Evolutionary conservation across 192 early-diverging fungal genomes (phyloP).

Genomic region (Mortierella claussenii): DNA sequence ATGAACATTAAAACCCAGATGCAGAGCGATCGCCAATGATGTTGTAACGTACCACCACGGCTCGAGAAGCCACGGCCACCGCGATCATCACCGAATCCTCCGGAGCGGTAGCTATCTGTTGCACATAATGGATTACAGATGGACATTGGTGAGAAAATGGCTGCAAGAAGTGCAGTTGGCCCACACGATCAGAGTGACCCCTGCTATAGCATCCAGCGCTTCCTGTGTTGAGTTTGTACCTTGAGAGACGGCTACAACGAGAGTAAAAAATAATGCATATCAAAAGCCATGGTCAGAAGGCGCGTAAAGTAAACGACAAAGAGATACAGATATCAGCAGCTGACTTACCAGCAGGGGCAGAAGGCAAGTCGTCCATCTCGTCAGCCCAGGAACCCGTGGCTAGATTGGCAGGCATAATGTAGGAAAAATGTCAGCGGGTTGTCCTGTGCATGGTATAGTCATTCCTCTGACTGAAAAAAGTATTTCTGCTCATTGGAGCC

Average conservation of each 20-base stretch:
- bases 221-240: background rate
- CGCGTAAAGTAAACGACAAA: too few relatives aligned
- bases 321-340: conserved; percentile 19
- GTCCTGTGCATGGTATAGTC: too few relatives aligned
- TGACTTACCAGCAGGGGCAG: conserved; percentile 75
- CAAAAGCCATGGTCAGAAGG: conserved; percentile 8
- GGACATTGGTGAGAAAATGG: background rate
- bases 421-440: too few relatives aligned
- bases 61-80: conserved; percentile 48
- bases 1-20: too few relatives aligned
- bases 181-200: too few relatives aligned
- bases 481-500: conserved; percentile 35
- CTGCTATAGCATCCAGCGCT: background rate
- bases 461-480: conserved; percentile 17
- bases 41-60: conserved; percentile 44
- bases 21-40: conserved; percentile 3
- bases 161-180: too few relatives aligned
- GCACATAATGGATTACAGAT: background rate
- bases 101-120: conserved; percentile 41
- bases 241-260: background rate
- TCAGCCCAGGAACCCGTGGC: conserved; percentile 89
- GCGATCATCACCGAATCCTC: conserved; percentile 46
- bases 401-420: too few relatives aligned
- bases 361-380: conserved; percentile 88
- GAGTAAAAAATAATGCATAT: background rate